Percentiles rank a stretch among this genome's conserved stretches.
Conservation (phyloP, 1,284 basidiomycete species). For the Austropuccinia psidii region DNA sequence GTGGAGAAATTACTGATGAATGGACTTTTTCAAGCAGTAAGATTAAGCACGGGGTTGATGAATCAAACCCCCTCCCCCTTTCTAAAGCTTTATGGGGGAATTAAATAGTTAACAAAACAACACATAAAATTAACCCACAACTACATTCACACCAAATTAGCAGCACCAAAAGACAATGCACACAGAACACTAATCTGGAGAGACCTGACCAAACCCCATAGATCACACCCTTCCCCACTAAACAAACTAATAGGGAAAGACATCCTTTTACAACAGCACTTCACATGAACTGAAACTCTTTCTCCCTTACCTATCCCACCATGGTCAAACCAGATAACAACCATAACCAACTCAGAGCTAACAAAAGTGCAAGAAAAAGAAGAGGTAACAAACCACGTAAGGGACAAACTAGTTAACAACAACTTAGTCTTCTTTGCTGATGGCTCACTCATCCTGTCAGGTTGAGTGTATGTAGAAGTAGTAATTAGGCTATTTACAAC, state of each 20-base stretch:
- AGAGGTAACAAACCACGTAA: not conserved
- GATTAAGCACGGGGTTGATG: not conserved
- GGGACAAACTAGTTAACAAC: not conserved
- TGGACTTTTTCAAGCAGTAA: not conserved
- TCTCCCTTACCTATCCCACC: not conserved
- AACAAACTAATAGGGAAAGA: not conserved
- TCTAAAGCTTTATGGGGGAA: not conserved
- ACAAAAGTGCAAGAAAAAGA: not conserved
- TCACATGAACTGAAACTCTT: not conserved
- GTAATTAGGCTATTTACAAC: no score
- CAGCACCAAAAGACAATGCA: not conserved
- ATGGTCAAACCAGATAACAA: not conserved
- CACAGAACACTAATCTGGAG: not conserved
- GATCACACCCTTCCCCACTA: not conserved
- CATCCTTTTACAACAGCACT: not conserved
- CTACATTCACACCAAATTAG: not conserved
- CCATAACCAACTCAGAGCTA: not conserved
- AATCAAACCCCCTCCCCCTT: not conserved
- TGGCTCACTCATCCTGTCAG: not conserved
- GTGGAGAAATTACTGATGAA: not conserved
- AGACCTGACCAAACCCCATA: not conserved
- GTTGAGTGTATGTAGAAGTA: not conserved
- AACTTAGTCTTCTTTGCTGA: not conserved
- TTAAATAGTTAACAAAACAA: not conserved
- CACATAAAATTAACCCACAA: not conserved